Percentiles rank a stretch among this genome's conserved stretches.
Evolutionary conservation across 2,329 filamentous ascomycete species (phyloP).

Genomic region (Chrysoporthe cubensis): DNA sequence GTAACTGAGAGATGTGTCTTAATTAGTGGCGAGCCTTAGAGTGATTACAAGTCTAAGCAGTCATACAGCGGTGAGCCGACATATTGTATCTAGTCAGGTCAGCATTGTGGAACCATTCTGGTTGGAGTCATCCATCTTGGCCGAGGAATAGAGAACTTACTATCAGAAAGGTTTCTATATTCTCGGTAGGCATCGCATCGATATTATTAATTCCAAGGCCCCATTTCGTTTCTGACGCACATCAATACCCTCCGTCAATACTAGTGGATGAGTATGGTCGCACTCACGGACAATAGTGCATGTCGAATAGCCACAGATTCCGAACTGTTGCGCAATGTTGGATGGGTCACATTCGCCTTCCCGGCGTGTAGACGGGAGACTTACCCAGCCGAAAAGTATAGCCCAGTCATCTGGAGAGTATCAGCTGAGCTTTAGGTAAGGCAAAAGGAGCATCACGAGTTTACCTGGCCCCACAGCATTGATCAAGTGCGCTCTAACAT

Average conservation of each 20-base stretch:
- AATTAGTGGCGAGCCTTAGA: background rate
- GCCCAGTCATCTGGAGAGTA: conserved; percentile 6
- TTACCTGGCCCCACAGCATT: conserved; percentile 9
- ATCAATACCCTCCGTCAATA: background rate
- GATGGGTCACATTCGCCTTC: background rate
- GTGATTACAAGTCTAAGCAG: background rate
- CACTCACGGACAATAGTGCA: conserved; percentile 11
- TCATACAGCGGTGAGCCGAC: background rate
- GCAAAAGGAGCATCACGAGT: background rate
- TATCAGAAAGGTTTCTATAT: background rate
- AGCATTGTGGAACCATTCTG: background rate
- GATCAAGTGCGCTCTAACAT: conserved; percentile 11
- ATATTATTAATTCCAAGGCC: conserved; percentile 8
- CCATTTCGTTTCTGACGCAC: conserved; percentile 12
- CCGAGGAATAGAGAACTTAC: background rate
- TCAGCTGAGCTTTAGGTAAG: background rate
- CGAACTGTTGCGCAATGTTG: conserved; percentile 5
- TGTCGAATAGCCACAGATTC: conserved; percentile 13
- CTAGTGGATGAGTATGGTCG: background rate
- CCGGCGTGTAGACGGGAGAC: background rate
- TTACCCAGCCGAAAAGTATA: conserved; percentile 12
- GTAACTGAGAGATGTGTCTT: background rate
- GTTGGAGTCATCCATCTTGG: background rate
- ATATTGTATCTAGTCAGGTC: conserved; percentile 7
- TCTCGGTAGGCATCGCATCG: conserved; percentile 9